A percentile compares a stretch with the other conserved stretches of the same genome.
Evolutionary conservation across 2,329 filamentous ascomycete genomes (phyloP).

Genomic region (Ascochyta lentis): DNA sequence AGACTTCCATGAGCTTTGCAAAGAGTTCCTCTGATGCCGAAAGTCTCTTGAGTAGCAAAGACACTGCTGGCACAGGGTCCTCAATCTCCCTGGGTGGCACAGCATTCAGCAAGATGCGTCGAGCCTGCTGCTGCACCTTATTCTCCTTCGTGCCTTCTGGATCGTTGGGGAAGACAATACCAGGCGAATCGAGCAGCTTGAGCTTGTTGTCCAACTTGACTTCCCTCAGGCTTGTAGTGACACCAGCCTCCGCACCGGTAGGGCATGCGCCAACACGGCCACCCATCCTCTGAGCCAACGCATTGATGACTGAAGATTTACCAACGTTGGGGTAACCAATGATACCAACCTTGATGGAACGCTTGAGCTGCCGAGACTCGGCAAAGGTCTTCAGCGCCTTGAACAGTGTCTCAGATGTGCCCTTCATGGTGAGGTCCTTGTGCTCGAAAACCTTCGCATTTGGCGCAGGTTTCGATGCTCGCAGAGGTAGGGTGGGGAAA

Average conservation of each 20-base stretch:
- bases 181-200: conserved; percentile 90
- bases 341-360: conserved; percentile 87
- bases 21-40: conserved; percentile 76
- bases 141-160: conserved; percentile 54
- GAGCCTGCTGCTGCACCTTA: conserved; percentile 76
- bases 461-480: conserved; percentile 79
- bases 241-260: conserved; percentile 87
- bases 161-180: conserved; percentile 85
- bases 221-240: conserved; percentile 85
- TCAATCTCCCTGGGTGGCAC: conserved; percentile 93
- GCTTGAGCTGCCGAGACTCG: conserved; percentile 81
- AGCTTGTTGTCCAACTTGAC: conserved; percentile 96
- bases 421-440: conserved; percentile 84
- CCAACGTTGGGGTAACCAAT: conserved; percentile 97
- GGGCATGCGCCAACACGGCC: conserved; percentile 77
- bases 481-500: conserved; percentile 89
- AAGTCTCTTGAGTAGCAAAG: conserved; percentile 81
- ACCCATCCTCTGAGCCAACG: conserved; percentile 78
- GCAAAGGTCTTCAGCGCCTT: conserved; percentile 90
- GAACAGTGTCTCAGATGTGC: conserved; percentile 84
- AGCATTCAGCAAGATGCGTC: conserved; percentile 86
- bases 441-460: conserved; percentile 94
- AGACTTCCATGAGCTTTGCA: conserved; percentile 80
- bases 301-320: conserved; percentile 96
- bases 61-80: conserved; percentile 87